phyloP scores from a whole-genome alignment of 192 early-diverging fungal species.

The Geranomyces michiganensis region DNA sequence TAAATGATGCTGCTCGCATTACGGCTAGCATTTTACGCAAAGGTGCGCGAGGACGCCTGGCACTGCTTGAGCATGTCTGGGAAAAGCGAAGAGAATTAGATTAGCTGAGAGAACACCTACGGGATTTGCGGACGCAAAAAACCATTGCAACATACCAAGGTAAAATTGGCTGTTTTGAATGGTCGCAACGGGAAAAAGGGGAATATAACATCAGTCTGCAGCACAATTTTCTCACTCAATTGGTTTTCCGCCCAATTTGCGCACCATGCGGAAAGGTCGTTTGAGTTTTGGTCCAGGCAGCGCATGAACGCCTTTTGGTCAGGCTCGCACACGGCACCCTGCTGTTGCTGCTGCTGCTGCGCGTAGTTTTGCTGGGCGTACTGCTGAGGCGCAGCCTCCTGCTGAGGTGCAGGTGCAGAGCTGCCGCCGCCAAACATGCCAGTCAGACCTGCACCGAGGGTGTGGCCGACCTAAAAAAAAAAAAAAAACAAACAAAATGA shows the following conservation, averaged over 20 bases:
- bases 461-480: constrained; percentile 40
- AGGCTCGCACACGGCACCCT: constrained; percentile 40
- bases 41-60: constrained; percentile 47
- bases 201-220: too few species aligned
- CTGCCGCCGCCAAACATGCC: constrained; percentile 43
- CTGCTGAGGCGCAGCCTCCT: constrained; percentile 34
- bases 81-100: too few species aligned
- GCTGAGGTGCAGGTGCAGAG: constrained; percentile 25
- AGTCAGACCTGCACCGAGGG: constrained; percentile 51
- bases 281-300: constrained; percentile 81
- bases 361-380: constrained; percentile 37
- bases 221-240: too few species aligned
- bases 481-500: too few species aligned
- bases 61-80: constrained; percentile 86
- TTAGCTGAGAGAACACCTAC: too few species aligned
- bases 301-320: constrained; percentile 83
- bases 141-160: constrained; percentile 87
- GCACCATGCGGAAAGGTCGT: constrained; percentile 75
- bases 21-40: constrained; percentile 10
- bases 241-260: too few species aligned
- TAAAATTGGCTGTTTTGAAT: constrained; percentile 75
- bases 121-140: constrained; percentile 55
- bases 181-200: too few species aligned
- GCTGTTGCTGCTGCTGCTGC: constrained; percentile 48
- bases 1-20: too few species aligned